These are phyloP conservation scores for Lentinula guzmanii DNA, from an alignment of 768 basidiomycete species.

Conservation along the genomic window DNA sequence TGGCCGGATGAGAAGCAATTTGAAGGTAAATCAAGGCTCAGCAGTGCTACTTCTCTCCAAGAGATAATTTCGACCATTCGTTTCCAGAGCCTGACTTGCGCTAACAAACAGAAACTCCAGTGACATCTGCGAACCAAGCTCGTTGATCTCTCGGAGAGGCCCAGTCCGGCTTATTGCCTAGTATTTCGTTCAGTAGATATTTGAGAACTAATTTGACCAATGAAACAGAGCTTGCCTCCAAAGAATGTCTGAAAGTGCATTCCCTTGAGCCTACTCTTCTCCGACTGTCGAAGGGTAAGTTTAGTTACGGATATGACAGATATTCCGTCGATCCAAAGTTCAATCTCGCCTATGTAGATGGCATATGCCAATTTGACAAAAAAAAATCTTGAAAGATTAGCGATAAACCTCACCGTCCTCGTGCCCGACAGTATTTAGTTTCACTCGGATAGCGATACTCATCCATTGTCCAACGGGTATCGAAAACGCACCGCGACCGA, in stretches of 20 bases:
- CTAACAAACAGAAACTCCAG: constrained; percentile 29
- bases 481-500: constrained; percentile 59
- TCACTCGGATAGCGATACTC: constrained; percentile 58
- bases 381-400: not conserved
- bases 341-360: constrained; percentile 45
- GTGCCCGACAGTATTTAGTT: constrained; percentile 54
- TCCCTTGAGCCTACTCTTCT: constrained; percentile 49
- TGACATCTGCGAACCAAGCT: constrained; percentile 55
- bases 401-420: constrained; percentile 41
- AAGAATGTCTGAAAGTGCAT: constrained; percentile 79
- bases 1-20: no score
- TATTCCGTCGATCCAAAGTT: constrained; percentile 58
- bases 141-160: constrained; percentile 55
- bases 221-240: constrained; percentile 40
- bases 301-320: constrained; percentile 46
- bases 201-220: not conserved
- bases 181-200: not conserved
- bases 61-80: no score
- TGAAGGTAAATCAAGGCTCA: no score
- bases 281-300: constrained; percentile 39
- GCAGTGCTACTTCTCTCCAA: no score
- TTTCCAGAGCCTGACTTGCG: not conserved
- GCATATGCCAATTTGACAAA: not conserved
- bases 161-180: constrained; percentile 54
- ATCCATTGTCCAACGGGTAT: constrained; percentile 54